Evolutionary conservation across 1,139 yeast species (phyloP), one percentile per base, ranked within the genome.

Genomic region (Meyerozyma athensensis): DNA sequence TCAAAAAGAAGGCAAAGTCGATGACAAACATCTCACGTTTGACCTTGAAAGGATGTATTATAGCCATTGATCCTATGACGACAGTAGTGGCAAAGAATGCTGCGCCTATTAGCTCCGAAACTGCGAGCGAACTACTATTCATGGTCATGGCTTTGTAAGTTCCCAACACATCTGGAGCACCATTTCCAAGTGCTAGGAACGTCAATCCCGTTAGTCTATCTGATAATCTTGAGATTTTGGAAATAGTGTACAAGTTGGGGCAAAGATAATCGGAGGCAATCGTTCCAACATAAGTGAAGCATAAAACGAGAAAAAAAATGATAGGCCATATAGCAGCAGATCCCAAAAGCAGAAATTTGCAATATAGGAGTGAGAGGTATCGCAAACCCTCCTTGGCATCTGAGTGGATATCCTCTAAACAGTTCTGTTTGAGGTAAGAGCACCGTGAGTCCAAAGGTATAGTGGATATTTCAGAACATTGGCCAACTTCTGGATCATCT

Each of bases 71-170:
- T 0, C 96, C 96, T 18, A 84, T 69, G 3, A 86, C 87, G 3
- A 83, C 79, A 4, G 90, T 76, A 9, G 81, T 68, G n/a, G 85
- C 81, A 49, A 87, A 83, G 26, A 80, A 71, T 0, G 92, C 86
- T 3, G 96, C 90, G 0, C 98, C 97, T 23, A 87, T 60, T 28
- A 90, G 65, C 57, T 90, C 97, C 1, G 97, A 94, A 4, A 92
- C 63, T 0, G 97, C 97, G 54, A 92, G 63, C 3, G 87, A 73
- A 1, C 84, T 79, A 4, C 85, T 76, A 13, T 77, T 81, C 3
- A 77, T 61, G 30, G 70, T 68, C 77, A 89, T 76, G 5, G 96
- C 96, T 31, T 81, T 81, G 55, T 79, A 86, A 0, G 96, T 87
- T 36, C 94, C 77, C 35, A 89, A 73, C 4, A 92, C 79, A 58